These are phyloP conservation scores for Monosporascus sp. DNA, from an alignment of 2,329 filamentous ascomycete species.

Conservation along the genomic window DNA sequence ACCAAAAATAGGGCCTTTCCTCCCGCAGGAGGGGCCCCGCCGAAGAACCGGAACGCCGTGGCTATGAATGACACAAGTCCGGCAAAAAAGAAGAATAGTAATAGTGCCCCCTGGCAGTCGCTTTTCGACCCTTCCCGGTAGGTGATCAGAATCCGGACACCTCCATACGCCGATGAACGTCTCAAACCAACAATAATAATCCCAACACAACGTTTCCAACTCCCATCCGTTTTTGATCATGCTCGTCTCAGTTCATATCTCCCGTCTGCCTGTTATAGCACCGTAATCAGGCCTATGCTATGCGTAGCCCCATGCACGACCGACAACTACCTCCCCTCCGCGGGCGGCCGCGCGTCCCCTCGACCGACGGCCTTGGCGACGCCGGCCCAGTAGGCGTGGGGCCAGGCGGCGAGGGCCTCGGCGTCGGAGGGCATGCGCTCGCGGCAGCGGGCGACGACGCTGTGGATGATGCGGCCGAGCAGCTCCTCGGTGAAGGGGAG, in stretches of 20 bases:
- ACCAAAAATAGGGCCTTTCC: too few relatives aligned
- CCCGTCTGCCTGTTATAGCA: too few relatives aligned
- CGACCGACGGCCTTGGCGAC: conserved; percentile 45
- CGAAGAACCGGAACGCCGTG: conserved; percentile 5
- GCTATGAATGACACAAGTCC: conserved; percentile 2
- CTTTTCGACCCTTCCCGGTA: too few relatives aligned
- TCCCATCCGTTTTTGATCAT: too few relatives aligned
- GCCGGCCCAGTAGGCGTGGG: conserved; percentile 56
- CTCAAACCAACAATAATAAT: too few relatives aligned
- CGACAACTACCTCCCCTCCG: too few relatives aligned
- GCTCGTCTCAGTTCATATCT: too few relatives aligned
- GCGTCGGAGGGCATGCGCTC: conserved; percentile 54
- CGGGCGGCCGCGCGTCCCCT: conserved; percentile 11
- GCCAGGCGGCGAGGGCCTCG: conserved; percentile 51
- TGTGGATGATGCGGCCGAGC: conserved; percentile 56
- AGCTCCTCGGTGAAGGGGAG: conserved; percentile 59
- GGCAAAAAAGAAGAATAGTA: conserved; percentile 1
- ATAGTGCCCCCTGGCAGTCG: background rate
- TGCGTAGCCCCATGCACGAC: too few relatives aligned
- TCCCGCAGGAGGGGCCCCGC: background rate
- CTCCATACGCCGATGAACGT: too few relatives aligned
- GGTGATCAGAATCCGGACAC: too few relatives aligned
- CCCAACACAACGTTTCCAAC: too few relatives aligned
- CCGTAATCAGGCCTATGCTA: too few relatives aligned
- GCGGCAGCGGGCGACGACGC: conserved; percentile 53